phyloP scores from a whole-genome alignment of 1,284 basidiomycete species.

The Puccinia sorghi region DNA sequence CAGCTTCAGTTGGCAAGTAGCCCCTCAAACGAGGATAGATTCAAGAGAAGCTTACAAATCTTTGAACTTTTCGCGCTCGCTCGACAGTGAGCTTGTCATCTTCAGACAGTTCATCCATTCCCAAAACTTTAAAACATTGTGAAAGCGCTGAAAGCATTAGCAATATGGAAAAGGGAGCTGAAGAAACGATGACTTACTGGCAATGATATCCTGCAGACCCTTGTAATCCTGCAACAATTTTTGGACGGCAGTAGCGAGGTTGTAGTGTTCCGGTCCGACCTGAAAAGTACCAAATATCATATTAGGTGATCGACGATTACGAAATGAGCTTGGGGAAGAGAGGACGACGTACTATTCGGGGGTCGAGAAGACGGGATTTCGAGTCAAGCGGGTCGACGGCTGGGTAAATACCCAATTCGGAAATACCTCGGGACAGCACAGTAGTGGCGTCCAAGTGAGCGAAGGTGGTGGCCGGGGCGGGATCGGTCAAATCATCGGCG shows the following conservation, averaged over 20 bases:
- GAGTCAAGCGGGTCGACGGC: slow-evolving; percentile 99
- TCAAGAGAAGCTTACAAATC: slow-evolving; percentile 38
- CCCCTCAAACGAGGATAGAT: neutral
- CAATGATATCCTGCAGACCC: slow-evolving; percentile 80
- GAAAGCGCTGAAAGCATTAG: neutral
- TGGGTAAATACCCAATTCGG: slow-evolving; percentile 99
- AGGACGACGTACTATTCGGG: slow-evolving; percentile 70
- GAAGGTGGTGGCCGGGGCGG: slow-evolving; percentile 97
- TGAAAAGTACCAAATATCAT: neutral
- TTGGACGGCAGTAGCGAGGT: slow-evolving; percentile 90
- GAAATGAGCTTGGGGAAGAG: neutral
- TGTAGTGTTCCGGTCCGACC: slow-evolving; percentile 84
- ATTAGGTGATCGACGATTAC: neutral
- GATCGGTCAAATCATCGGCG: slow-evolving; percentile 99
- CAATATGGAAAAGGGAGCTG: neutral
- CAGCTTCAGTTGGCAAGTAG: slow-evolving; percentile 50
- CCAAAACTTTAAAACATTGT: slow-evolving; percentile 76
- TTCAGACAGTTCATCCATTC: slow-evolving; percentile 99
- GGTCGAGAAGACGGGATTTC: slow-evolving; percentile 99
- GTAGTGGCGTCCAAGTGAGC: slow-evolving; percentile 99
- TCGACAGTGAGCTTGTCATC: slow-evolving; percentile 97
- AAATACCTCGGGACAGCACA: slow-evolving; percentile 96
- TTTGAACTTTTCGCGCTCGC: slow-evolving; percentile 65
- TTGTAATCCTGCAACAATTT: slow-evolving; percentile 99
- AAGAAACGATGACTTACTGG: slow-evolving; percentile 55